phyloP scores from a whole-genome alignment of 768 basidiomycete species.

The Chiua virens region DNA sequence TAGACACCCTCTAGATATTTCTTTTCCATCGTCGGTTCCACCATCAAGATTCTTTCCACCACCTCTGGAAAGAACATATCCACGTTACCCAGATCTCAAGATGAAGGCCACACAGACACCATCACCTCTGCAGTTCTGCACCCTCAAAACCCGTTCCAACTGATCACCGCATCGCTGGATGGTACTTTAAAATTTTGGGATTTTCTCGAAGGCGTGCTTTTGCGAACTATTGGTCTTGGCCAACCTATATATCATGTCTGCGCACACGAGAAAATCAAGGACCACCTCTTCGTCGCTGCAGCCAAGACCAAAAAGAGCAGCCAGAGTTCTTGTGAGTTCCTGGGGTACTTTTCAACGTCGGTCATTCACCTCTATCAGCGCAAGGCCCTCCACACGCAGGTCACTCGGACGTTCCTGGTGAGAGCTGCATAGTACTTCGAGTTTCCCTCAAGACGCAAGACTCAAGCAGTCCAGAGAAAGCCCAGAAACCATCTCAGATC shows the following conservation, averaged over 20 bases:
- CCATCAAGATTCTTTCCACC: slow-evolving; percentile 84
- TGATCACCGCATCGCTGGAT: slow-evolving; percentile 82
- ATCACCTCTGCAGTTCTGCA: slow-evolving; percentile 78
- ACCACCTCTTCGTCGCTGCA: slow-evolving; percentile 68
- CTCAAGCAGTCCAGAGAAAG: slow-evolving; percentile 41
- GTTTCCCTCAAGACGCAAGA: slow-evolving; percentile 52
- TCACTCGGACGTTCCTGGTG: slow-evolving; percentile 26
- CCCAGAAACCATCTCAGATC: slow-evolving; percentile 49
- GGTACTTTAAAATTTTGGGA: slow-evolving; percentile 93
- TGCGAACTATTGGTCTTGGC: slow-evolving; percentile 70
- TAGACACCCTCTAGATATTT: slow-evolving; percentile 62
- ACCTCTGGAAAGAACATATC: slow-evolving; percentile 78
- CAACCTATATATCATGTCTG: slow-evolving; percentile 73
- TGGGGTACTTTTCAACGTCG: not conserved
- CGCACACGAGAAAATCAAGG: slow-evolving; percentile 66
- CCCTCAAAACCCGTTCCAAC: slow-evolving; percentile 85
- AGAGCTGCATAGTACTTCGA: slow-evolving; percentile 50
- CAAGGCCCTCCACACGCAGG: slow-evolving; percentile 1
- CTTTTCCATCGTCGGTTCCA: slow-evolving; percentile 80
- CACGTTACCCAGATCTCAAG: slow-evolving; percentile 62
- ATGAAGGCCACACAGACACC: slow-evolving; percentile 41
- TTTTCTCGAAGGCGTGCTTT: slow-evolving; percentile 77
- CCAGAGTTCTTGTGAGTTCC: slow-evolving; percentile 24
- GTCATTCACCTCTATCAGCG: slow-evolving; percentile 10
- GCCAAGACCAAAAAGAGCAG: slow-evolving; percentile 50